Evolutionary conservation across 208 protist species (phyloP).

Genomic region (Trichomonas tenax): DNA sequence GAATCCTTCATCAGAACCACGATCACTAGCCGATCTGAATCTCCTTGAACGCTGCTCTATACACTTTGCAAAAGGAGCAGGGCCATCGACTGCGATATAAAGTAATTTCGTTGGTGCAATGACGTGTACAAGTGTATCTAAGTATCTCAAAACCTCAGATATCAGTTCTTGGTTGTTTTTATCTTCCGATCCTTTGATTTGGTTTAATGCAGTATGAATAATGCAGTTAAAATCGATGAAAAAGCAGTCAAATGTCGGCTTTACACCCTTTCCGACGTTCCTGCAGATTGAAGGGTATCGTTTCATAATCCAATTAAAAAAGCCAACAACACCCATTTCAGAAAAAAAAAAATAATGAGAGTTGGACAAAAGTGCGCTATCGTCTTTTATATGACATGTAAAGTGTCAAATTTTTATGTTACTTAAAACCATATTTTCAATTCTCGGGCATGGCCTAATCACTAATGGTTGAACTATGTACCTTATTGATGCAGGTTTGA

Average conservation of each 20-base stretch:
- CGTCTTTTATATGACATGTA: too few relatives aligned
- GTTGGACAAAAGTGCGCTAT: too few relatives aligned
- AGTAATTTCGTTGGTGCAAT: background rate
- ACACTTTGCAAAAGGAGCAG: background rate
- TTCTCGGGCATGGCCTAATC: too few relatives aligned
- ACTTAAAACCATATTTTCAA: too few relatives aligned
- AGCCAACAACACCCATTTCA: background rate
- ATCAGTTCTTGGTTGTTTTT: background rate
- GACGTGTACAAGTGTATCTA: background rate
- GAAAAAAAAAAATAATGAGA: too few relatives aligned
- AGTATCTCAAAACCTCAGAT: background rate
- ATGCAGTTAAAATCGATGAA: conserved; percentile 11
- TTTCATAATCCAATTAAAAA: background rate
- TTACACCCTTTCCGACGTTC: too few relatives aligned
- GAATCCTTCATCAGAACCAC: background rate
- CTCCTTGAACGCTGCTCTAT: background rate
- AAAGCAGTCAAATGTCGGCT: background rate
- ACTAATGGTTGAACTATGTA: too few relatives aligned
- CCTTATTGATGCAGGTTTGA: too few relatives aligned
- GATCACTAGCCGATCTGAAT: background rate
- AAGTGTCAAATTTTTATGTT: too few relatives aligned
- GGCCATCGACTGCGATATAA: background rate
- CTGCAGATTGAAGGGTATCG: background rate
- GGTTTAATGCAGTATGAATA: background rate
- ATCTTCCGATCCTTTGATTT: background rate